These are phyloP conservation scores for Taxillus chinensis DNA, from an alignment of 164 flowering plant species.

Conservation along the genomic window DNA sequence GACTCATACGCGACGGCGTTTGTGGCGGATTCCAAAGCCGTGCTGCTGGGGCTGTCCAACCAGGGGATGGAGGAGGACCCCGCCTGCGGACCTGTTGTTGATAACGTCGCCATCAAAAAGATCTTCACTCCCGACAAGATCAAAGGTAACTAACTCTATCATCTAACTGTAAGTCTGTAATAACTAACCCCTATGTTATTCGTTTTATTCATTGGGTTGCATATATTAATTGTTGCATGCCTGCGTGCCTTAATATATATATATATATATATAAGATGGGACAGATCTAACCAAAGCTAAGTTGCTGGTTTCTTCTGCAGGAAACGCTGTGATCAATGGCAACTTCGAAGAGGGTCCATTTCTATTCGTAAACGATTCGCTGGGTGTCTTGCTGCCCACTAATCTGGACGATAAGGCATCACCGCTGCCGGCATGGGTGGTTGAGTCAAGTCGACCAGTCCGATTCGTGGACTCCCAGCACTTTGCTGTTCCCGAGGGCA, in stretches of 20 bases:
- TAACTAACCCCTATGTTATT: no score
- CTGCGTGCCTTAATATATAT: no score
- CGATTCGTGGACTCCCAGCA: constrained; percentile 80
- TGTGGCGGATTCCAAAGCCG: constrained; percentile 43
- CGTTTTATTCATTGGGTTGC: no score
- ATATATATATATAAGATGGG: no score
- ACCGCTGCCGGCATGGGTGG: constrained; percentile 83
- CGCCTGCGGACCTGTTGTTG: constrained; percentile 92
- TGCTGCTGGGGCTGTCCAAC: constrained; percentile 43
- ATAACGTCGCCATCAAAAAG: constrained; percentile 87
- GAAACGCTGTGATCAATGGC: constrained; percentile 76
- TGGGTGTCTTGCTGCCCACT: constrained; percentile 88
- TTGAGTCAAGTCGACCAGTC: constrained; percentile 87
- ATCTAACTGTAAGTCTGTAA: no score
- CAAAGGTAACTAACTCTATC: constrained; percentile 39
- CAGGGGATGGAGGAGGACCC: constrained; percentile 97
- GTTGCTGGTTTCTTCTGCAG: constrained; percentile 21
- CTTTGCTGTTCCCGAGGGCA: constrained; percentile 66
- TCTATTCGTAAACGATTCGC: constrained; percentile 70
- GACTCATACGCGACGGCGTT: constrained; percentile 87
- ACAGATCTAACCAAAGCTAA: no score
- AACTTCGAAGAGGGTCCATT: constrained; percentile 95
- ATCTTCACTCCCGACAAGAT: constrained; percentile 65
- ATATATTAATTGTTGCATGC: no score
- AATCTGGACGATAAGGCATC: constrained; percentile 83